Evolutionary conservation across 345 rosid genomes (phyloP), one percentile per base, ranked within the genome.

Genomic region (Zanthoxylum bungeanum): DNA sequence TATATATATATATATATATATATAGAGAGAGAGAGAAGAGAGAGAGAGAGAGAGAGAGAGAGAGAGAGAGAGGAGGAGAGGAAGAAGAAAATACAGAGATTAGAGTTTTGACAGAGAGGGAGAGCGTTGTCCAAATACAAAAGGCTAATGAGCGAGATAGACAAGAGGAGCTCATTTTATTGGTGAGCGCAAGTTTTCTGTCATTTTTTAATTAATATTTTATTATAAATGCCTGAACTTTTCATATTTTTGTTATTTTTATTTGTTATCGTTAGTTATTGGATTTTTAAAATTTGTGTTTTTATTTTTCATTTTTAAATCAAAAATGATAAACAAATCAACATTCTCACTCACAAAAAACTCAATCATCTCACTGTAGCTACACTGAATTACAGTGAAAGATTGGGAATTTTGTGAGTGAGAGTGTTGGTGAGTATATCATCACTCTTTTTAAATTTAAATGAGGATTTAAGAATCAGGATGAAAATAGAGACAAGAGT

Each of bases 91-190:
- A 50, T 31, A 16, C 24, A 62, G 66, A 39, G 6, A 58, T 0
- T 16, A 2, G 9, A 57, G 60, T 17, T 0, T 19, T 5, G 60
- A 27, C 44, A 14, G 66, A 30, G 58, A 49, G 25, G 47, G 60
- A n/a, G 42, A 68, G 10, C 7, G 42, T 3, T 11, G 47, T n/a
- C n/a, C 63, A 28, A 77, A 67, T 57, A 31, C 7, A 58, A 77
- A 76, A 63, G 80, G 79, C 58, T 61, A 72, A 6, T 55, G 73
- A 53, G 37, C 46, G 16, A 70, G 68, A n/a, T 25, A 69, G 69
- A 64, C 44, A 17, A 51, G 47, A 33, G 57, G 66, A 51, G 62
- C 76, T 68, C 73, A 9, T 75, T 75, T 81, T 80, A 71, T 74
- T 52, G 82, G 72, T 47, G 80, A 68, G 51, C 9, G 60, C 22